phyloP scores from a whole-genome alignment of 352 stramenopile species.

The Pythium graminicola region DNA sequence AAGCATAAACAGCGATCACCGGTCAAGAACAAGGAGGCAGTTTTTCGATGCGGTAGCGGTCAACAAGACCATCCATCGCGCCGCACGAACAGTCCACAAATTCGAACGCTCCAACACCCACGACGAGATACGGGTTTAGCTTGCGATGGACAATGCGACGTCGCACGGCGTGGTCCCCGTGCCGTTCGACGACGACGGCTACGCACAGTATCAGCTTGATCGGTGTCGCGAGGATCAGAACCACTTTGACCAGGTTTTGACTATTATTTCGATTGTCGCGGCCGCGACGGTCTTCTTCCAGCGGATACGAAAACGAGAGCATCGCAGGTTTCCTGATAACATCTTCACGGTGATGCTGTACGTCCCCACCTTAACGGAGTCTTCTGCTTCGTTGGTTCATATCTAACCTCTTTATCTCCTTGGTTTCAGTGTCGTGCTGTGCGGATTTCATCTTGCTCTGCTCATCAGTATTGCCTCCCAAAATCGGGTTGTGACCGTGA shows the following conservation, averaged over 20 bases:
- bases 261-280: constrained; percentile 24
- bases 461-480: constrained; percentile 30
- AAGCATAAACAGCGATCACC: too few species aligned
- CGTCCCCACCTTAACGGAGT: background rate
- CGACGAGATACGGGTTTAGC: too few species aligned
- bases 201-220: constrained; percentile 25
- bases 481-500: constrained; percentile 22
- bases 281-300: constrained; percentile 22
- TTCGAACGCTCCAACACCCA: too few species aligned
- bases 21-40: background rate
- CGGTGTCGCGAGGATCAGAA: constrained; percentile 25
- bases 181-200: constrained; percentile 20
- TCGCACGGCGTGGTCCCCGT: background rate
- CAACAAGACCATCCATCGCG: background rate
- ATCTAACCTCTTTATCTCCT: background rate
- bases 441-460: constrained; percentile 25
- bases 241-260: constrained; percentile 27
- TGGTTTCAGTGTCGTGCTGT: constrained; percentile 19
- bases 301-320: constrained; percentile 25
- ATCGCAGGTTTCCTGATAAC: constrained; percentile 32
- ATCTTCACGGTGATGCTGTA: constrained; percentile 30
- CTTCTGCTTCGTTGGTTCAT: background rate
- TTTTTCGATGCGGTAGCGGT: constrained; percentile 8
- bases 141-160: constrained; percentile 5
- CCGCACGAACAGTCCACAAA: too few species aligned